A percentile compares a stretch with the other conserved stretches of the same genome.
These are phyloP conservation scores for Cladosporium oxysporum DNA, from an alignment of 2,329 filamentous ascomycete genomes.

Conservation along the genomic window DNA sequence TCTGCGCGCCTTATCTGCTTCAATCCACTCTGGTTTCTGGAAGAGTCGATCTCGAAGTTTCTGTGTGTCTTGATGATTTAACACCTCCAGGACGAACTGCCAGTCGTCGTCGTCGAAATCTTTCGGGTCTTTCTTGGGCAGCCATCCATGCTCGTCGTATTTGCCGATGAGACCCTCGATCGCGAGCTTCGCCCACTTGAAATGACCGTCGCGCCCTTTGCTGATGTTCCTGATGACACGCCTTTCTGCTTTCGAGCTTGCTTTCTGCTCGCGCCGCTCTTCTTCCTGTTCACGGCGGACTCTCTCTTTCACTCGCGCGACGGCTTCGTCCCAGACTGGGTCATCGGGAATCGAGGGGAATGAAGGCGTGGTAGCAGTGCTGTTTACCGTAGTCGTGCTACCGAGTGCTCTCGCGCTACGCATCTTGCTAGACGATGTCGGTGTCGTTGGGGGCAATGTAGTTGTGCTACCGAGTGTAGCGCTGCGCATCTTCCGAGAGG, in stretches of 20 bases:
- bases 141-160: constrained; percentile 17
- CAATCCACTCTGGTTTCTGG: constrained; percentile 11
- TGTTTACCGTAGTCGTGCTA: constrained; percentile 5
- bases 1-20: constrained; percentile 1
- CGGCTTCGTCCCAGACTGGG: constrained; percentile 3
- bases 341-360: constrained; percentile 11
- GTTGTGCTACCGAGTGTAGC: background rate
- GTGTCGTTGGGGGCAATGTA: background rate
- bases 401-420: background rate
- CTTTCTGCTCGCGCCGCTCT: constrained; percentile 16
- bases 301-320: constrained; percentile 9
- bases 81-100: constrained; percentile 7
- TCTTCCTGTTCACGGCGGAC: constrained; percentile 11
- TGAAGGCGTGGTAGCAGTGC: background rate
- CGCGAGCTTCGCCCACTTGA: constrained; percentile 20
- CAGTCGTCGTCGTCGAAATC: constrained; percentile 18
- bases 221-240: constrained; percentile 6
- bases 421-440: background rate
- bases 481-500: background rate
- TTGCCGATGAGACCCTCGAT: constrained; percentile 16
- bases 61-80: constrained; percentile 8
- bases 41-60: constrained; percentile 5
- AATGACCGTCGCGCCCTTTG: constrained; percentile 10
- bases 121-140: constrained; percentile 18
- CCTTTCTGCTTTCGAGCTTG: constrained; percentile 13